These are phyloP conservation scores for Calonectria crousiana DNA, from an alignment of 2,329 filamentous ascomycete species.

Conservation along the genomic window DNA sequence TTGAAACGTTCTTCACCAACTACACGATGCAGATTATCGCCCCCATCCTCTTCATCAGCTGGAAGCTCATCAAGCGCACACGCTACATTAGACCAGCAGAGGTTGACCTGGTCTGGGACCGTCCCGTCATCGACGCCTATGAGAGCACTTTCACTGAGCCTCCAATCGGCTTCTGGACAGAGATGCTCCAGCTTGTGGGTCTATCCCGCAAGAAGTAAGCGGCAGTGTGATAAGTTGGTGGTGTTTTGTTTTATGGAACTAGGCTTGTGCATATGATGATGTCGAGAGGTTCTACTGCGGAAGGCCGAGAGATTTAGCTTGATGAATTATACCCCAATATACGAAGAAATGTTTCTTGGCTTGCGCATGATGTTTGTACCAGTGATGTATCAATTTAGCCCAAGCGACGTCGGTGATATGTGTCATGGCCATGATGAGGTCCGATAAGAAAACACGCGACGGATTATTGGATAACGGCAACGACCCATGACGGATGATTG, in stretches of 20 bases:
- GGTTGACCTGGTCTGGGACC: conserved; percentile 71
- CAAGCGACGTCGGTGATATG: not conserved
- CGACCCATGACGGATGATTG: not conserved
- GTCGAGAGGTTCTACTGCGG: not conserved
- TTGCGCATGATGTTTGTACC: not conserved
- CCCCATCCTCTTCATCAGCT: conserved; percentile 66
- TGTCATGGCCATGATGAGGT: not conserved
- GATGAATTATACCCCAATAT: conserved; percentile 43
- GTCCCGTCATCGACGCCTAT: conserved; percentile 70
- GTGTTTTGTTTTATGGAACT: not conserved
- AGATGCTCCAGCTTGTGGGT: conserved; percentile 53
- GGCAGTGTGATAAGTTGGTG: conserved; percentile 10
- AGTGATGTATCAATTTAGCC: conserved; percentile 1
- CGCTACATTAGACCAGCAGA: conserved; percentile 65
- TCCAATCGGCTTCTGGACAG: conserved; percentile 67
- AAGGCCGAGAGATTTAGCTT: conserved; percentile 1
- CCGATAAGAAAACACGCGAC: conserved; percentile 8
- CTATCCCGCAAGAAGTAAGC: conserved; percentile 27
- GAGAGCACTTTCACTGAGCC: conserved; percentile 63
- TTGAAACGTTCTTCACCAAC: conserved; percentile 62
- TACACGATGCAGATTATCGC: conserved; percentile 70
- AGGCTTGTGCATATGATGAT: conserved; percentile 7
- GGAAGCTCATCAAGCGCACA: conserved; percentile 74
- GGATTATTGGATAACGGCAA: not conserved
- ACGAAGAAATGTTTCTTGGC: conserved; percentile 29